Evolutionary conservation across 2,329 filamentous ascomycete species (phyloP).

Genomic region (Colletotrichum gloeosporioides): DNA sequence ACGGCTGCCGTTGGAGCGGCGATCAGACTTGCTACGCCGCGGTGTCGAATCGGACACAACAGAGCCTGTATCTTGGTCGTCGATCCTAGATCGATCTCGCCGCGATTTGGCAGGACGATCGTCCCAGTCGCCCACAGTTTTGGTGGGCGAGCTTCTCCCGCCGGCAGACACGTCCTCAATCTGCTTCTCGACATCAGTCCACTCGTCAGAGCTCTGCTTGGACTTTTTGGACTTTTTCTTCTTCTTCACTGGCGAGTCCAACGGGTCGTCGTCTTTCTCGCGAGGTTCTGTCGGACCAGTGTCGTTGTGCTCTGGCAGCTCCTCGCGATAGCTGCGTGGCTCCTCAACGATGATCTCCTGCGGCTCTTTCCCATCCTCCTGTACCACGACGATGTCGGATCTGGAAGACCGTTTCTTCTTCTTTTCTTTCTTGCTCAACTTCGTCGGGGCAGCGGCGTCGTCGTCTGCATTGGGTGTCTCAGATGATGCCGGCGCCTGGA

Average conservation of each 20-base stretch:
- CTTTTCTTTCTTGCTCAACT: constrained; percentile 38
- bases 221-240: constrained; percentile 38
- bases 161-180: background rate
- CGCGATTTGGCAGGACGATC: constrained; percentile 12
- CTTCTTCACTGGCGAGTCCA: constrained; percentile 32
- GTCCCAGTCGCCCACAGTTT: background rate
- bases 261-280: constrained; percentile 26
- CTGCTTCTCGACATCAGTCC: constrained; percentile 22
- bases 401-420: constrained; percentile 44
- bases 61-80: constrained; percentile 54
- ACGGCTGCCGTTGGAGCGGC: constrained; percentile 40
- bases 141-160: background rate
- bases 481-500: background rate
- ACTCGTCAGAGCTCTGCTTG: constrained; percentile 21
- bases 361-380: constrained; percentile 17
- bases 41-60: constrained; percentile 51
- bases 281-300: constrained; percentile 21
- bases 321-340: background rate
- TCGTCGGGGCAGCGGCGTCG: constrained; percentile 27
- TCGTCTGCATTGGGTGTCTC: background rate
- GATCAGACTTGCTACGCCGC: constrained; percentile 37
- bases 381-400: constrained; percentile 31
- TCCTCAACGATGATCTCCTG: background rate
- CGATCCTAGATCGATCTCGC: constrained; percentile 31
- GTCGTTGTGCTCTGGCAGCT: background rate